Evolutionary conservation across 2,329 filamentous ascomycete genomes (phyloP).

Genomic region (Talaromyces rugulosus): DNA sequence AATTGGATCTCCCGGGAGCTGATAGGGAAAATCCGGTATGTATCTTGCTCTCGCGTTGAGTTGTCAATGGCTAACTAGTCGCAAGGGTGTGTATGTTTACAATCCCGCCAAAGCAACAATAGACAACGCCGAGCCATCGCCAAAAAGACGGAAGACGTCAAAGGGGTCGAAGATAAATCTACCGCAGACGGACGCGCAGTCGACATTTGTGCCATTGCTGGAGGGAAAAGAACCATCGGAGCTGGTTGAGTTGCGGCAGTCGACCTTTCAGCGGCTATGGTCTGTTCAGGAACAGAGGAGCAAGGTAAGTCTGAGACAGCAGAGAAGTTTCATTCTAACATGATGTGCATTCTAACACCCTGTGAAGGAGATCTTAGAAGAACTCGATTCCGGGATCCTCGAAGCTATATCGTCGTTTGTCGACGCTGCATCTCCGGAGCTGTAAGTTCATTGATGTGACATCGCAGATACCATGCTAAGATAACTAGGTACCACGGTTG

Average conservation of each 20-base stretch:
- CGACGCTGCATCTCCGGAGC: constrained; percentile 27
- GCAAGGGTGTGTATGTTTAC: constrained; percentile 62
- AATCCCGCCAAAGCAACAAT: constrained; percentile 44
- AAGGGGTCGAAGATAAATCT: constrained; percentile 23
- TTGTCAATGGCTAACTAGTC: not conserved
- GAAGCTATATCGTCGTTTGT: constrained; percentile 36
- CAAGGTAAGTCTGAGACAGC: constrained; percentile 24
- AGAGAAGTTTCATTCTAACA: not conserved
- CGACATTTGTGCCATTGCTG: constrained; percentile 36
- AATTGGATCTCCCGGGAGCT: not conserved
- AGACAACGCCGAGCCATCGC: constrained; percentile 39
- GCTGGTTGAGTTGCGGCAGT: constrained; percentile 31
- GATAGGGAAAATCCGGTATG: constrained; percentile 6
- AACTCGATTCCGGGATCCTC: constrained; percentile 37
- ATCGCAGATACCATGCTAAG: constrained; percentile 6
- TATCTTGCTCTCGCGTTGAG: not conserved
- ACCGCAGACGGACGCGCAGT: constrained; percentile 11
- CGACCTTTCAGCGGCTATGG: constrained; percentile 38
- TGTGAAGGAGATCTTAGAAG: constrained; percentile 30
- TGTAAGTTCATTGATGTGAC: constrained; percentile 23
- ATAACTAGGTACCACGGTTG: constrained; percentile 31
- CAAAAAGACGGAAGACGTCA: constrained; percentile 56
- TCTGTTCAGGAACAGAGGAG: constrained; percentile 34
- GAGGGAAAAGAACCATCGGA: constrained; percentile 33
- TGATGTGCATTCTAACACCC: not conserved